These are phyloP conservation scores for Diaporthe ilicicola DNA, from an alignment of 2,329 filamentous ascomycete genomes.

Conservation along the genomic window DNA sequence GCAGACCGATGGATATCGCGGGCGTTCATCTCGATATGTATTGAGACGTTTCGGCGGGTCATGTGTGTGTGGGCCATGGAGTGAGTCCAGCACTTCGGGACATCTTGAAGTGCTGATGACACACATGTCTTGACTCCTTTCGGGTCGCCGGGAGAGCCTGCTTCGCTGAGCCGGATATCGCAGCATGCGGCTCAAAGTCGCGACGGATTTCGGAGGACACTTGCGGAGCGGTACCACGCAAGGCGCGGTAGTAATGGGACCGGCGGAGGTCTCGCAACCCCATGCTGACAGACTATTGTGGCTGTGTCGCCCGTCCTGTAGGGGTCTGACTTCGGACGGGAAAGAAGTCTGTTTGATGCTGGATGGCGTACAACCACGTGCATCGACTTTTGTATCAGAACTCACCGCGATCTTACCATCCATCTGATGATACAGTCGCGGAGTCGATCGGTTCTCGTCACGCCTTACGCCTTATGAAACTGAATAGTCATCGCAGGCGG, in stretches of 20 bases:
- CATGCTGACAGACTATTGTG: neutral
- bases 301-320: neutral
- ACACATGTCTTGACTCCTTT: neutral
- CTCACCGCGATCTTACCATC: neutral
- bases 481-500: slow-evolving; percentile 1
- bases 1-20: neutral
- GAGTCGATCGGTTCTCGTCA: slow-evolving; percentile 3
- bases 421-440: slow-evolving; percentile 9
- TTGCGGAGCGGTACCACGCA: neutral
- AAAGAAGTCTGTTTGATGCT: slow-evolving; percentile 8
- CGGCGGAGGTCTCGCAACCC: neutral
- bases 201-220: neutral
- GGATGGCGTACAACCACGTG: slow-evolving; percentile 1
- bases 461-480: slow-evolving; percentile 24
- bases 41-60: slow-evolving; percentile 13
- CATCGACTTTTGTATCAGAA: slow-evolving; percentile 6
- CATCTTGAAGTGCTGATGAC: slow-evolving; percentile 15
- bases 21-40: slow-evolving; percentile 16
- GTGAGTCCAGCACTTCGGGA: neutral
- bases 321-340: neutral
- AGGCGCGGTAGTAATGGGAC: neutral
- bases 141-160: neutral
- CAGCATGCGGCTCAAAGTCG: neutral
- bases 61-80: slow-evolving; percentile 7
- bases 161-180: neutral